A percentile compares a stretch with the other conserved stretches of the same genome.
Conservation (phyloP, 768 basidiomycete species). For the Russula virescens region DNA sequence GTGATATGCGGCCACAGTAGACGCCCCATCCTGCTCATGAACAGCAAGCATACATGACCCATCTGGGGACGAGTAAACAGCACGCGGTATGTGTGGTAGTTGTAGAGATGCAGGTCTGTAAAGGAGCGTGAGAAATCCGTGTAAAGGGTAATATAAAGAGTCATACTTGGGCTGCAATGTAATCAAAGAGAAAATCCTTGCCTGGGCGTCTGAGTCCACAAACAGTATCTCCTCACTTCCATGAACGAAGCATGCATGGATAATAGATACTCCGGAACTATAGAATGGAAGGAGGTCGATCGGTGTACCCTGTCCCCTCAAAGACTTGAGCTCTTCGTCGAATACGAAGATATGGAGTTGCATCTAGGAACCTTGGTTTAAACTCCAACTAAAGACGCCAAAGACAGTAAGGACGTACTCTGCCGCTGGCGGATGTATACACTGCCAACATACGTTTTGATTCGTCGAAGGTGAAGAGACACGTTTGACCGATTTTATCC, state of each 20-base stretch:
- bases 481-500: slow-evolving; percentile 44
- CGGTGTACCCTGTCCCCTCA: slow-evolving; percentile 39
- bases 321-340: slow-evolving; percentile 39
- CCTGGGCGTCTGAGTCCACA: slow-evolving; percentile 40
- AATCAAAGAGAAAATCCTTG: slow-evolving; percentile 48
- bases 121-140: neutral
- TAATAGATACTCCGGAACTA: slow-evolving; percentile 27
- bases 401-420: slow-evolving; percentile 29
- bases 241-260: slow-evolving; percentile 40
- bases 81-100: slow-evolving; percentile 33
- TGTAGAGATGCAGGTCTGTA: slow-evolving; percentile 42
- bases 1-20: slow-evolving; percentile 41
- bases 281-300: slow-evolving; percentile 45
- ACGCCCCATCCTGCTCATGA: slow-evolving; percentile 18
- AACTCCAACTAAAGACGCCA: no score
- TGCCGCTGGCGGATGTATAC: slow-evolving; percentile 39
- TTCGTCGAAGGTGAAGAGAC: slow-evolving; percentile 49
- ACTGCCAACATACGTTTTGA: slow-evolving; percentile 45
- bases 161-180: slow-evolving; percentile 49
- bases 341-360: slow-evolving; percentile 43
- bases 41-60: slow-evolving; percentile 46
- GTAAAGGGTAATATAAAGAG: no score
- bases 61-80: slow-evolving; percentile 45
- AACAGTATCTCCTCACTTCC: slow-evolving; percentile 51
- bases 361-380: slow-evolving; percentile 22